Evolutionary conservation across 2,329 filamentous ascomycete species (phyloP).

Genomic region (Stagonosporopsis rhizophila): DNA sequence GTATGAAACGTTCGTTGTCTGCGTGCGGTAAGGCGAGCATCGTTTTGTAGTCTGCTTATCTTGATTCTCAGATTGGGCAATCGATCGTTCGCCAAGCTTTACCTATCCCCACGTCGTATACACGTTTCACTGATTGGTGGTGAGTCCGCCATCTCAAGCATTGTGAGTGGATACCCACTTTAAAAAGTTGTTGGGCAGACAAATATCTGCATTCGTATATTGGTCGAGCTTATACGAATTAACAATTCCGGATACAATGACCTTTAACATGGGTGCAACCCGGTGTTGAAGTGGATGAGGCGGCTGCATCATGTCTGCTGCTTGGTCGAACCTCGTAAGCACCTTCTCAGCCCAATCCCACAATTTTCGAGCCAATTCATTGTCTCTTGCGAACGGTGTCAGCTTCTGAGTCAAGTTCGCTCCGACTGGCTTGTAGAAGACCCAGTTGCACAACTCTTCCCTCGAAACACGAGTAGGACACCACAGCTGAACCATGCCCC

Average conservation of each 20-base stretch:
- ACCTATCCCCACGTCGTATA: background rate
- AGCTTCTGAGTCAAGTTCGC: slow-evolving; percentile 16
- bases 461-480: slow-evolving; percentile 37
- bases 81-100: slow-evolving; percentile 3
- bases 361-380: slow-evolving; percentile 19
- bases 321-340: slow-evolving; percentile 11
- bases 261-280: background rate
- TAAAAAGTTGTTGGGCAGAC: background rate
- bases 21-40: background rate
- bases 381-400: slow-evolving; percentile 17
- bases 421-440: slow-evolving; percentile 47
- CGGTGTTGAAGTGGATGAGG: too few relatives aligned
- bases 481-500: slow-evolving; percentile 49
- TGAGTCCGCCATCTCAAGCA: background rate
- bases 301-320: background rate
- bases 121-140: background rate
- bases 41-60: background rate
- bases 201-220: too few relatives aligned
- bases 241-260: background rate
- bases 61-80: background rate
- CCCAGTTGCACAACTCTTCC: slow-evolving; percentile 44
- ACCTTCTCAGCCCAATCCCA: slow-evolving; percentile 32
- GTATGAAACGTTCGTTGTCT: background rate
- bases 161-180: too few relatives aligned
- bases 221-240: background rate